A percentile compares a stretch with the other conserved stretches of the same genome.
Conservation (phyloP, 495 filamentous ascomycete species). For the Chaetomium tenue region DNA sequence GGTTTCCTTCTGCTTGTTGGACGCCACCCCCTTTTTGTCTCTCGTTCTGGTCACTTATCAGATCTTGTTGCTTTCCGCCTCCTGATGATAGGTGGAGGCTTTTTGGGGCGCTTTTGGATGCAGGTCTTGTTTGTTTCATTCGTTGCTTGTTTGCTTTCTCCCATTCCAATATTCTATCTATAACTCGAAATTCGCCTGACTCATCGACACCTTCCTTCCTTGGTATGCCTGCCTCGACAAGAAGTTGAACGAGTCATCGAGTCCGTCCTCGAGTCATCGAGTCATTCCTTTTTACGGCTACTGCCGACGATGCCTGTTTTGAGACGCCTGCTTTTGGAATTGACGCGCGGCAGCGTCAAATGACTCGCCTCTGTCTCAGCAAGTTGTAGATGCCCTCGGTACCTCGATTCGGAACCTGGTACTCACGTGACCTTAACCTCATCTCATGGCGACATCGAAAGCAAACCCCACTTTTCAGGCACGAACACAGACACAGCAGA, state of each 20-base stretch:
- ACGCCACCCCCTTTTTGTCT: neutral
- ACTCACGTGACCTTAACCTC: neutral
- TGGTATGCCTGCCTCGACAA: too few relatives aligned
- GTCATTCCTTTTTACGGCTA: too few relatives aligned
- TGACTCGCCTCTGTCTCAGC: neutral
- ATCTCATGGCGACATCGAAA: neutral
- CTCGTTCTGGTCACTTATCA: neutral
- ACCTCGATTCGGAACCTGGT: neutral
- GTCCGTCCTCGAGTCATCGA: too few relatives aligned
- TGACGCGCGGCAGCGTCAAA: neutral
- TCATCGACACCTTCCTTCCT: neutral
- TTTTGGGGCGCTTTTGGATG: neutral
- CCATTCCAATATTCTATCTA: too few relatives aligned
- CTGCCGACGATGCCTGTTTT: neutral
- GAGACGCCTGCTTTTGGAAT: neutral
- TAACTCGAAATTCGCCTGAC: neutral
- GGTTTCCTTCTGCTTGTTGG: too few relatives aligned
- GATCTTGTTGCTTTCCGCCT: neutral
- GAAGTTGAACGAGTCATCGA: too few relatives aligned
- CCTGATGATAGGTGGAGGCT: too few relatives aligned
- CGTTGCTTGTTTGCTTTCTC: neutral
- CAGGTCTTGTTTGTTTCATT: neutral
- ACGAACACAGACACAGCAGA: neutral
- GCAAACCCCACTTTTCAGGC: constrained; percentile 5
- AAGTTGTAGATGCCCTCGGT: neutral